Conservation (phyloP, 352 stramenopile species). For the Globisporangium echinulatum region DNA sequence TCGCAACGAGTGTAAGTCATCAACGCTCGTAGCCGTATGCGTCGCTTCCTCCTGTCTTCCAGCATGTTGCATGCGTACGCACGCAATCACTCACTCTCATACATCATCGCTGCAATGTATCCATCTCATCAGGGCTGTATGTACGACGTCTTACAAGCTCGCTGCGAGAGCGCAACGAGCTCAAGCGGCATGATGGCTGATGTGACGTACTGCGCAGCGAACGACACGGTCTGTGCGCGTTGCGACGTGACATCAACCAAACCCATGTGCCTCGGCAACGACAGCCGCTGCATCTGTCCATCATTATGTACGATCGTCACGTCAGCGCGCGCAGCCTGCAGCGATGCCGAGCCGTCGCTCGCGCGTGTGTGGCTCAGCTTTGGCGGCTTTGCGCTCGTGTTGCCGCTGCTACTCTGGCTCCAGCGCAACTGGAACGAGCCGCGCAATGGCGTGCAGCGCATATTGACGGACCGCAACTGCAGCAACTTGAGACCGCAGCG, state of each 20-base stretch:
- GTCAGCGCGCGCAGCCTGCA: conserved; percentile 4
- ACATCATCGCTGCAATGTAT: neutral
- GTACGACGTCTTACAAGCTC: conserved; percentile 25
- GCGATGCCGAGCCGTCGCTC: conserved; percentile 6
- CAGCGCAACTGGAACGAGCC: conserved; percentile 31
- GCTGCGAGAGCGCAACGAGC: conserved; percentile 14
- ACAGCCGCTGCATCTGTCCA: conserved; percentile 31
- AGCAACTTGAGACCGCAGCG: neutral
- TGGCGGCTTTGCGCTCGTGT: conserved; percentile 16
- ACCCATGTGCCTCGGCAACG: conserved; percentile 23
- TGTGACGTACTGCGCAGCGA: conserved; percentile 23
- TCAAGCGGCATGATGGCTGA: conserved; percentile 3
- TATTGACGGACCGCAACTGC: conserved; percentile 10
- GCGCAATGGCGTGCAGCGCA: conserved; percentile 11
- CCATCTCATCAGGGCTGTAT: conserved; percentile 22
- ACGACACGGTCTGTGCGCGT: conserved; percentile 19
- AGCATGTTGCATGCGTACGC: neutral
- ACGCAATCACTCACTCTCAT: neutral
- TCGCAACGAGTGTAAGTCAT: conserved; percentile 22
- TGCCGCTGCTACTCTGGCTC: conserved; percentile 34
- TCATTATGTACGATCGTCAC: conserved; percentile 29
- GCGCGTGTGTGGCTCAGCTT: conserved; percentile 28
- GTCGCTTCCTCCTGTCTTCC: neutral
- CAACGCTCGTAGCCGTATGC: too few relatives aligned
- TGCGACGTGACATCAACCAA: conserved; percentile 26